Conservation (phyloP, 495 filamentous ascomycete genomes). For the Penicillium dipodomyicola region DNA sequence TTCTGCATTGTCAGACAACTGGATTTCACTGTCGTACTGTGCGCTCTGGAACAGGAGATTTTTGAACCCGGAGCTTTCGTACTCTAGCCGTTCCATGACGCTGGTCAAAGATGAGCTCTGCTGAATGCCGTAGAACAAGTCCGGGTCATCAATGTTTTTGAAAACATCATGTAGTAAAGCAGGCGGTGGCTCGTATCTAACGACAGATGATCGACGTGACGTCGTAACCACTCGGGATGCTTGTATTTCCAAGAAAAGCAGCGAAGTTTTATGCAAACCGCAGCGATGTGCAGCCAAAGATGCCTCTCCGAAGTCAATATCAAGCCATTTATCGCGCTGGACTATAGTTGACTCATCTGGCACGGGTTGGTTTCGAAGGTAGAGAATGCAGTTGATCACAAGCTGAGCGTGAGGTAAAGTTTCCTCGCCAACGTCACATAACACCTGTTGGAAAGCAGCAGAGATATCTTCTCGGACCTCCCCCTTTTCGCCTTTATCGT, state of each 20-base stretch:
- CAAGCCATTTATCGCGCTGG: slow-evolving; percentile 81
- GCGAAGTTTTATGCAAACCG: slow-evolving; percentile 80
- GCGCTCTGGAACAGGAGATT: slow-evolving; percentile 88
- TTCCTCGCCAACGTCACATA: slow-evolving; percentile 30
- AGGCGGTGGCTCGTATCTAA: slow-evolving; percentile 56
- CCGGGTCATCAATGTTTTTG: slow-evolving; percentile 88
- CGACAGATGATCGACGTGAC: slow-evolving; percentile 65
- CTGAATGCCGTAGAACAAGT: slow-evolving; percentile 91
- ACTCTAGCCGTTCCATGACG: slow-evolving; percentile 81
- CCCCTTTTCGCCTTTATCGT: slow-evolving; percentile 22
- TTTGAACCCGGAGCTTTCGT: slow-evolving; percentile 84
- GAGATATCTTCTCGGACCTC: slow-evolving; percentile 42
- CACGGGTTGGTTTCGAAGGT: slow-evolving; percentile 77
- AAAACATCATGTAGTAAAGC: slow-evolving; percentile 77
- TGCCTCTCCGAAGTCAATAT: slow-evolving; percentile 70
- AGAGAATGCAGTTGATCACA: slow-evolving; percentile 79
- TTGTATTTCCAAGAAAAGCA: slow-evolving; percentile 78
- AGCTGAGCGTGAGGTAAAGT: slow-evolving; percentile 53
- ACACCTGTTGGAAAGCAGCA: slow-evolving; percentile 37
- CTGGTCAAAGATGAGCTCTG: slow-evolving; percentile 71
- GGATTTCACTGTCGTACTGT: slow-evolving; percentile 82
- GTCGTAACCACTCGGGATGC: slow-evolving; percentile 51
- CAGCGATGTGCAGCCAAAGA: slow-evolving; percentile 76
- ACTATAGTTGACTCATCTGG: slow-evolving; percentile 71
- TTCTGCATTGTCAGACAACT: slow-evolving; percentile 50